A percentile compares a stretch with the other conserved stretches of the same genome.
phyloP scores from a whole-genome alignment of 305 asterid species.

The Salvia sclarea region DNA sequence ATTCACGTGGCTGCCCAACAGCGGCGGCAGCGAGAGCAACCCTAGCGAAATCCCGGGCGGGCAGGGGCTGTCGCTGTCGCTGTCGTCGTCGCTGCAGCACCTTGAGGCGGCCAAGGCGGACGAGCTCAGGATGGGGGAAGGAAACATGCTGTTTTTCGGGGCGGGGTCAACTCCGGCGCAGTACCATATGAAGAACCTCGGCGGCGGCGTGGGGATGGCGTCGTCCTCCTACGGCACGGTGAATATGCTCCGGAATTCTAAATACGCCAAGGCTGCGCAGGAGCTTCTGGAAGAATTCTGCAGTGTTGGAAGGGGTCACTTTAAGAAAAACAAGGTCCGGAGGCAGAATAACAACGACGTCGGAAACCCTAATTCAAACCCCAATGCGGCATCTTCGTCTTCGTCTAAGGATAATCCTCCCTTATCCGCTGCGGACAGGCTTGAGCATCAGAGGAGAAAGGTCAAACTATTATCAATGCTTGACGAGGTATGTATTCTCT shows the following conservation, averaged over 20 bases:
- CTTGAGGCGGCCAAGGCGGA: constrained; percentile 72
- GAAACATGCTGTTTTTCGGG: constrained; percentile 72
- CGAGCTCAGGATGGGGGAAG: constrained; percentile 67
- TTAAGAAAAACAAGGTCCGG: constrained; percentile 57
- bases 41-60: constrained; percentile 57
- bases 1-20: constrained; percentile 63
- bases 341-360: constrained; percentile 33
- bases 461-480: constrained; percentile 81
- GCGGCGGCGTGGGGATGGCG: constrained; percentile 44
- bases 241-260: constrained; percentile 66
- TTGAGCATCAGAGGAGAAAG: constrained; percentile 92
- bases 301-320: constrained; percentile 83
- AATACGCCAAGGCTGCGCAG: constrained; percentile 82
- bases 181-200: constrained; percentile 48
- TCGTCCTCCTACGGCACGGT: constrained; percentile 57
- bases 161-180: constrained; percentile 47
- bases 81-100: constrained; percentile 76
- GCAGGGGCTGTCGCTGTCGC: constrained; percentile 77
- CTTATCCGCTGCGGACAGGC: constrained; percentile 74
- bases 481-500: constrained; percentile 79
- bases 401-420: constrained; percentile 64
- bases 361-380: constrained; percentile 51
- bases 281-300: constrained; percentile 91
- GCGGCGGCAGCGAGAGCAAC: constrained; percentile 41
- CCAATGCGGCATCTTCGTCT: constrained; percentile 38